Evolutionary conservation across 2,329 filamentous ascomycete genomes (phyloP).

Genomic region (Magnaporthiopsis incrustans): DNA sequence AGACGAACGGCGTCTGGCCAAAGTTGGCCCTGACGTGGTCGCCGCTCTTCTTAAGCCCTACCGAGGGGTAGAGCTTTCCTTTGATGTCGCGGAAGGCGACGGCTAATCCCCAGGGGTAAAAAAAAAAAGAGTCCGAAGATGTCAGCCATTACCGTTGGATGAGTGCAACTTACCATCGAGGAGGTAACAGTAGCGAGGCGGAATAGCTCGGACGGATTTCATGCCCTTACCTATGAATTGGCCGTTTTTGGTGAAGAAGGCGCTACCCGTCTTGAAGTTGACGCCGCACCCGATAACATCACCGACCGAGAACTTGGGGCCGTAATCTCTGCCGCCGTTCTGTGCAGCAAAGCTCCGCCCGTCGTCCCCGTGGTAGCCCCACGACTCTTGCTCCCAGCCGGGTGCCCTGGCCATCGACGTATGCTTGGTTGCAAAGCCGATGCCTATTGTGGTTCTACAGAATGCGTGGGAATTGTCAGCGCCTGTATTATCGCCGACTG

Average conservation of each 20-base stretch:
- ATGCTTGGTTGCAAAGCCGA: constrained; percentile 51
- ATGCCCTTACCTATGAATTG: constrained; percentile 39
- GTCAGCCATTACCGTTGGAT: neutral
- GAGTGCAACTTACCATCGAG: neutral
- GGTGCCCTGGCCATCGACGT: constrained; percentile 48
- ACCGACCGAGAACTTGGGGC: constrained; percentile 43
- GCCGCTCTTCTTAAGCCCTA: constrained; percentile 58
- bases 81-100: constrained; percentile 61
- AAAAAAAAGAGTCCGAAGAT: neutral
- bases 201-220: neutral
- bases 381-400: constrained; percentile 61
- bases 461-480: neutral
- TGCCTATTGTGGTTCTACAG: constrained; percentile 50
- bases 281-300: constrained; percentile 59
- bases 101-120: constrained; percentile 34
- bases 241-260: constrained; percentile 65
- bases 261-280: constrained; percentile 54
- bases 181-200: too few species aligned
- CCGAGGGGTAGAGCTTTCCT: constrained; percentile 53
- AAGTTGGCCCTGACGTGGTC: constrained; percentile 59
- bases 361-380: constrained; percentile 63
- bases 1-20: constrained; percentile 71
- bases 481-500: neutral
- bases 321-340: constrained; percentile 49
- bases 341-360: constrained; percentile 52